Base-by-base conservation (phyloP, 1,284 basidiomycete species). In the Cutaneotrichosporon sp. region DNA sequence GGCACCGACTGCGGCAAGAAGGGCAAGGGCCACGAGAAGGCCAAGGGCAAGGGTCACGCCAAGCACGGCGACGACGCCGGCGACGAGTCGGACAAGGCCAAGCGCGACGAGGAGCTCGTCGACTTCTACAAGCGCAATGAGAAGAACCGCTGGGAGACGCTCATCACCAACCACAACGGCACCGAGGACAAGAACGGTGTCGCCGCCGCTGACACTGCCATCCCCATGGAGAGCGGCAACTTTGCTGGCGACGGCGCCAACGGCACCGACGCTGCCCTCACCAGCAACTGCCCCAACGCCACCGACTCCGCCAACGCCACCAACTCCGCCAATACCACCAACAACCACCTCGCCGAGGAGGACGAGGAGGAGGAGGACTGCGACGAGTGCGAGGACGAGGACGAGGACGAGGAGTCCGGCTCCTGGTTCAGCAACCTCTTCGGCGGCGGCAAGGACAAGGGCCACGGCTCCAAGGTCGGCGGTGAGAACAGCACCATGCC, bases 11-110 rank as follows among this genome's bases (percentile, higher is more conserved):
- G 49, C 49, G 29, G 27, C 29, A 27, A 50, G 49, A 22, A 51
- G n/a, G 31, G 50, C 50, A 29, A 49, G 47, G 47, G 47, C 22
- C 25, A 49, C 47, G 16, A 18, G 25, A 49, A 49, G 47, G 50
- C 16, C n/a, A 51, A 51, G 50, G 50, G 50, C 50, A 51, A 51
- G 31, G 50, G 50, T 13, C 31, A 51, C 50, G 9, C n/a, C 31
- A 13, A 51, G 50, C 22, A 46, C 45, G n/a, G 27, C 27, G 16
- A 50, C 16, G 9, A 50, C 14, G 18, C 25, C 13, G 47, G 20
- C 27, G 27, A 31, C 25, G 9, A 50, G 25, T 10, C 25, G 4
- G 27, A 20, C 50, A 22, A 20, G 31, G 31, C 3, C 10, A 11
- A 34, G 38, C 18, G 38, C 7, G 38, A 42, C 1, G 38, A 42